Conservation (phyloP, 2,329 filamentous ascomycete genomes). For the Penicillium rolfsii region DNA sequence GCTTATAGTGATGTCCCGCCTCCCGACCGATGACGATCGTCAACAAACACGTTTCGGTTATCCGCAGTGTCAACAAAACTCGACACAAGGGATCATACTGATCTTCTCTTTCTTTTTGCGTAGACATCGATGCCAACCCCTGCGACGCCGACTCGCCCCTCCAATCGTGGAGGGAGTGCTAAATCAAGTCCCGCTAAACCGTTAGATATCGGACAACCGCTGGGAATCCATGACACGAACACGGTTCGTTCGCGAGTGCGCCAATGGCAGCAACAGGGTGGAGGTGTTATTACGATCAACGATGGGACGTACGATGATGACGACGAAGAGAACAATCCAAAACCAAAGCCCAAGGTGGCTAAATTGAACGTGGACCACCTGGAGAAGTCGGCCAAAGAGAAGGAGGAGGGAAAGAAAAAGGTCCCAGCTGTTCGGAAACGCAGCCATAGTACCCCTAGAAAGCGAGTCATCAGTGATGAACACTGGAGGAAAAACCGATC, state of each 20-base stretch:
- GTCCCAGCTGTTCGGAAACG: constrained; percentile 34
- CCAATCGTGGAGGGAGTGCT: constrained; percentile 58
- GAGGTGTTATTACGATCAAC: constrained; percentile 65
- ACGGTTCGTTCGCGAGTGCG: constrained; percentile 78
- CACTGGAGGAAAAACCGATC: constrained; percentile 69
- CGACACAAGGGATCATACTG: constrained; percentile 1
- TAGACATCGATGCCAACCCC: constrained; percentile 46
- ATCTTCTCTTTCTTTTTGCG: not conserved
- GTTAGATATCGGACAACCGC: constrained; percentile 53
- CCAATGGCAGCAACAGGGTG: constrained; percentile 81
- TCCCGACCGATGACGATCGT: constrained; percentile 11
- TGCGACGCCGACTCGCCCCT: constrained; percentile 43
- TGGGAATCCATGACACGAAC: constrained; percentile 63
- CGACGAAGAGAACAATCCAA: constrained; percentile 45
- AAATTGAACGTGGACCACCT: constrained; percentile 35
- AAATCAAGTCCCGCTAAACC: constrained; percentile 59
- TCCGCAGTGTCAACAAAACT: constrained; percentile 15
- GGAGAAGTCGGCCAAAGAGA: constrained; percentile 6
- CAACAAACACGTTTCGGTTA: constrained; percentile 20
- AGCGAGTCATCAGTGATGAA: constrained; percentile 89
- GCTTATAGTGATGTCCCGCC: constrained; percentile 4
- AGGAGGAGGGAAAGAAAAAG: constrained; percentile 26
- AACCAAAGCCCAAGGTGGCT: constrained; percentile 28
- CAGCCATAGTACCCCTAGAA: constrained; percentile 72
- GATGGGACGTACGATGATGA: constrained; percentile 62